Conservation (phyloP, 345 rosid genomes). For the Populus tremula region DNA sequence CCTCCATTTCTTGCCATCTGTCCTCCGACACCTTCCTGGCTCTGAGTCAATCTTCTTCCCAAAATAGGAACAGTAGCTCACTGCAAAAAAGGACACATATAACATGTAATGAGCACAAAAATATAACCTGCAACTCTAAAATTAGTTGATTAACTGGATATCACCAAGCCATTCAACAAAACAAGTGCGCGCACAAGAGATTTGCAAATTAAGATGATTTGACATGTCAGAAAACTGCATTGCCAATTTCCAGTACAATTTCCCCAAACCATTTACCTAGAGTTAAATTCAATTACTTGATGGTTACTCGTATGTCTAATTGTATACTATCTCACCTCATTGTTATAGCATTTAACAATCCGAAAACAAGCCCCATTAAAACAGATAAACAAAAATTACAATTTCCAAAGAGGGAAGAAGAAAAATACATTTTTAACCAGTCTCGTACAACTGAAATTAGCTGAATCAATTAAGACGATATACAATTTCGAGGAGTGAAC, state of each 20-base stretch:
- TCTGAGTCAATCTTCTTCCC: constrained; percentile 82
- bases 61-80: constrained; percentile 36
- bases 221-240: neutral
- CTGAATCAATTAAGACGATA: neutral
- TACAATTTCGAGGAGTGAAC: neutral
- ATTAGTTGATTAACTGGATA: neutral
- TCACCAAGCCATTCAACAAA: neutral
- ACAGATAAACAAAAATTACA: neutral
- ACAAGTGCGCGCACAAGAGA: neutral
- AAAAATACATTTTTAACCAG: neutral
- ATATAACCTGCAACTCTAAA: neutral
- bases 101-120: neutral
- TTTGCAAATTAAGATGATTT: neutral
- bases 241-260: neutral
- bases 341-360: neutral
- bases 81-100: constrained; percentile 13
- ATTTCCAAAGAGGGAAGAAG: neutral
- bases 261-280: neutral
- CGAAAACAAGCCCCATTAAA: neutral
- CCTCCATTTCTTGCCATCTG: constrained; percentile 93
- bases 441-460: neutral
- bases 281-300: neutral
- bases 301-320: neutral
- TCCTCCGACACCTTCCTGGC: constrained; percentile 82
- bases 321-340: neutral